These are phyloP conservation scores for Kluyveromyces sp. DNA, from an alignment of 1,139 yeast species.

Conservation along the genomic window DNA sequence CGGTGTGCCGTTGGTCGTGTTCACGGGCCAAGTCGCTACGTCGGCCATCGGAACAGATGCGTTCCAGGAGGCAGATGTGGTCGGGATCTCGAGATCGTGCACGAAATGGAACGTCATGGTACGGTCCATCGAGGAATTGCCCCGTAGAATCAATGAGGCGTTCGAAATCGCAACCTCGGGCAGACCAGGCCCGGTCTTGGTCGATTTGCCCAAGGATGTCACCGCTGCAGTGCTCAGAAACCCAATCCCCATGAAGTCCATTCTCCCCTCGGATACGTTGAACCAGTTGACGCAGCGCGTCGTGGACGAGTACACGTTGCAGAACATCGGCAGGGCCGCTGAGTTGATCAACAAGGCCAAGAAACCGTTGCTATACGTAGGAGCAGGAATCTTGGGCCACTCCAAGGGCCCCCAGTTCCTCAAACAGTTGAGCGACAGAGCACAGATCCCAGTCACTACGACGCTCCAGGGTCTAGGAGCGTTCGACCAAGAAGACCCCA, in stretches of 20 bases:
- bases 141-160: conserved; percentile 93
- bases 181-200: conserved; percentile 97
- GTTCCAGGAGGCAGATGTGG: conserved; percentile 97
- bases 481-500: conserved; percentile 84
- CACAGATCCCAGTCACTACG: conserved; percentile 91
- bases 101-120: conserved; percentile 99
- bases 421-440: conserved; percentile 82
- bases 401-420: conserved; percentile 74
- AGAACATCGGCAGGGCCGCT: conserved; percentile 72
- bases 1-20: conserved; percentile 96
- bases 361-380: conserved; percentile 83
- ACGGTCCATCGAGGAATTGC: conserved; percentile 85
- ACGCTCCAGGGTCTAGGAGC: conserved; percentile 92
- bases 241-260: conserved; percentile 78
- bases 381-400: conserved; percentile 79
- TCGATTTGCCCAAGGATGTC: conserved; percentile 95
- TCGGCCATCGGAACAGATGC: conserved; percentile 96
- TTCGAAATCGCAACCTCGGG: conserved; percentile 94
- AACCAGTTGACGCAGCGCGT: conserved; percentile 63
- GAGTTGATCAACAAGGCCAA: conserved; percentile 71
- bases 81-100: conserved; percentile 94
- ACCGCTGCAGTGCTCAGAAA: conserved; percentile 84
- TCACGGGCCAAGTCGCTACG: conserved; percentile 96
- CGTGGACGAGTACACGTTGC: conserved; percentile 68
- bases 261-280: conserved; percentile 77